Evolutionary conservation across 306 rosid species (phyloP), one percentile per base, ranked within the genome.

Genomic region (Parietaria judaica): DNA sequence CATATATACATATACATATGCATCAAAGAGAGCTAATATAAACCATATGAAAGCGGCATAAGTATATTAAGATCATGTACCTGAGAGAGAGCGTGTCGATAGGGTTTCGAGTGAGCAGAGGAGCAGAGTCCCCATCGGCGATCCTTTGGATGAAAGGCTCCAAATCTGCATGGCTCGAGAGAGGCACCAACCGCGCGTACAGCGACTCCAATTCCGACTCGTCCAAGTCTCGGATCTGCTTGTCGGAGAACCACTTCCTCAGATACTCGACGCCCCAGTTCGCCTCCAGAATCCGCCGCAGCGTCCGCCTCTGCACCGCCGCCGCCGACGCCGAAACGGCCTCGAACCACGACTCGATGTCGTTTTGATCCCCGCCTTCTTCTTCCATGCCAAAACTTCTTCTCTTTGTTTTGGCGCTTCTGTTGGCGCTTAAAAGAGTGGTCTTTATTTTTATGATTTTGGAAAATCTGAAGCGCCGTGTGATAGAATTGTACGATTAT

Each of bases 71-170:
- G 14, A 53, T 53, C 4, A 53, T 8, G 6, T 23, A 86, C 97
- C 97, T 90, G 36, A 90, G 60, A 68, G 97, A 90, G 72, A 90
- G 90, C 75, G 89, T 86, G 38, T 80, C 71, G 8, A 92, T 80
- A 59, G 86, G 94, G 55, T 82, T 86, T 64, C 78, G 95, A 66
- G 94, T 84, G 69, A 92, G 96, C 11, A 79, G 11, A 58, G 95
- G 80, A 64, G 48, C 3, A 0, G 81, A 67, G 53, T 86, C 96
- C 36, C 96, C 96, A 64, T 92, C 86, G 34, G 90, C 96, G 67
- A 86, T 86, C 73, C 86, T 72, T 34, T 79, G 88, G n/a, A 92
- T 81, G 57, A 57, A 80, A 17, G 98, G 96, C 58, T 92, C 96
- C 23, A 88, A 83, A 70, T 88, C 90, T 49, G 76, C 76, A 81